Base-by-base conservation (phyloP, 164 flowering plant species). In the Dillenia suffruticosa region DNA sequence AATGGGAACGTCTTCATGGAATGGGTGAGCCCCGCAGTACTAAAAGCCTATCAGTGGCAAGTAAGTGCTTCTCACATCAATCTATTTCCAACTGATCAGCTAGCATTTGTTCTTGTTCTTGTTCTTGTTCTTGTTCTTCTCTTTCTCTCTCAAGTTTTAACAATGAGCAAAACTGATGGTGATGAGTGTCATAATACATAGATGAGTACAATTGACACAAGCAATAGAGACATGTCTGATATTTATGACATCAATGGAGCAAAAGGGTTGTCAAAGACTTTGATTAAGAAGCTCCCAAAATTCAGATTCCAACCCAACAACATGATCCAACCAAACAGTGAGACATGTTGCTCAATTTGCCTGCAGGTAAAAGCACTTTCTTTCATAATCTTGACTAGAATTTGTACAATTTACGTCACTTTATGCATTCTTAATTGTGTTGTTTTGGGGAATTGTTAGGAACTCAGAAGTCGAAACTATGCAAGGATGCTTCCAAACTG, bases 1-100 rank as follows among this genome's bases (percentile, higher is more conserved):
- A 77, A 84, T 73, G 97, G 93, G 61, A 84, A 84, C 67, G 74
- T 80, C 1, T 85, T 88, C 70, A 69, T 73, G 69, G 96, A 91
- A 73, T 91, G 88, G 88, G 88, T 85, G 51, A 70, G 81, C 58
- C 89, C 89, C 56, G 92, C 94, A 45, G 73, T 86, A 66, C 77
- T 87, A 0, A 84, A 84, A 72, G 90, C 94, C 49, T 84, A 86
- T 62, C 87, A 79, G 57, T 84, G 87, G 87, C 92, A 90, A 75
- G 94, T 86, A 75, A 76, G 81, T 32, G 40, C 6, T 5, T 4
- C 40, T 32, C 40, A 6, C 40, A 32, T 32, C 40, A 32, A 32
- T 32, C 40, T 4, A 32, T 32, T 32, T 32, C 40, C 40, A 32
- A 32, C 40, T 32, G 5, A 4, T 32, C 4, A 32, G 6, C 40